Conservation (phyloP, 2,329 filamentous ascomycete species). For the Colletotrichum sp. region DNA sequence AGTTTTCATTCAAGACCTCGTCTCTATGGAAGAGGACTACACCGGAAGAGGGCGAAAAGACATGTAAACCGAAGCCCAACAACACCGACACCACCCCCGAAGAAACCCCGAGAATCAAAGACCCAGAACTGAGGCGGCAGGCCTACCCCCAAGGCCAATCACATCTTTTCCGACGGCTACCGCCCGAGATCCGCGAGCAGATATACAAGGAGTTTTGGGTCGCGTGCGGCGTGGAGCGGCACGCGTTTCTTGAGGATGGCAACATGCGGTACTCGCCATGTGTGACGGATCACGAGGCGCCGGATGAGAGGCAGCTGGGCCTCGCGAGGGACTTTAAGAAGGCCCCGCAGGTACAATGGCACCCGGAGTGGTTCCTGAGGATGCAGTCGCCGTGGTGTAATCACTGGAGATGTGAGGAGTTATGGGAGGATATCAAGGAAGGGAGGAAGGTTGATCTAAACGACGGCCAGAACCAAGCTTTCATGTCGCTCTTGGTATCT, state of each 20-base stretch:
- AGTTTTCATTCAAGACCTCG: neutral
- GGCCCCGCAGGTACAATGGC: neutral
- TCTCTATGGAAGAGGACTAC: neutral
- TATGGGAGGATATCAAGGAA: conserved; percentile 12
- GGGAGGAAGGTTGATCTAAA: neutral
- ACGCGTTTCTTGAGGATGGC: neutral
- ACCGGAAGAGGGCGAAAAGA: neutral
- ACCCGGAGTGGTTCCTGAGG: conserved; percentile 17
- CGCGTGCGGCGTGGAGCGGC: conserved; percentile 1
- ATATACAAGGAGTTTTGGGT: conserved; percentile 16
- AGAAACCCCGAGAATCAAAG: neutral
- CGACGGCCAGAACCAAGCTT: neutral
- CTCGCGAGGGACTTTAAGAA: neutral
- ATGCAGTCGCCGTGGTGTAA: conserved; percentile 23
- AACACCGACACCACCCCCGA: neutral
- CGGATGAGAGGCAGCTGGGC: conserved; percentile 13
- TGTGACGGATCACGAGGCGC: conserved; percentile 12
- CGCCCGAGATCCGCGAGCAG: conserved; percentile 17
- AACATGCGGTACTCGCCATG: conserved; percentile 2
- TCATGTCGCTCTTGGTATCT: conserved; percentile 15
- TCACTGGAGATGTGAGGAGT: conserved; percentile 22
- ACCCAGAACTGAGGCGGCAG: neutral
- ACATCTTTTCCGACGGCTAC: conserved; percentile 2
- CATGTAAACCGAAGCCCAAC: neutral
- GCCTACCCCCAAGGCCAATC: conserved; percentile 4